A percentile compares a stretch with the other conserved stretches of the same genome.
phyloP scores from a whole-genome alignment of 805 yeast genomes.

The Pichia nanzhaoensis region DNA sequence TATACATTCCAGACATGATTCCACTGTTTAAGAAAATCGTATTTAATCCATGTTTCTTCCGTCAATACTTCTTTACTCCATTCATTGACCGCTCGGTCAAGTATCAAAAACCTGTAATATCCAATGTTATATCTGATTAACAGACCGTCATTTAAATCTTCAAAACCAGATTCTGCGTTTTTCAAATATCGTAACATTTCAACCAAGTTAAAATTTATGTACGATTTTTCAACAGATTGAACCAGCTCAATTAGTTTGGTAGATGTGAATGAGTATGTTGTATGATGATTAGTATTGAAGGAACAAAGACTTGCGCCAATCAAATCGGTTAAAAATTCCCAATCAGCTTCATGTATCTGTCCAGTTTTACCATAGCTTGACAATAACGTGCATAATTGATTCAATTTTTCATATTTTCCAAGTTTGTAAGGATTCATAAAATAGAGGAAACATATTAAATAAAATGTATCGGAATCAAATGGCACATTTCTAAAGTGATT shows the following conservation, averaged over 20 bases:
- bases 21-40: constrained; percentile 9
- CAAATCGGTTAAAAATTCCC: background rate
- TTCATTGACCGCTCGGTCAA: constrained; percentile 5
- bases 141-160: background rate
- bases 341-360: background rate
- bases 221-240: background rate
- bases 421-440: constrained; percentile 2
- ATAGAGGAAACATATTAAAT: constrained; percentile 3
- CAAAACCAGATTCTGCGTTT: constrained; percentile 9
- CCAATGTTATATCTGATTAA: background rate
- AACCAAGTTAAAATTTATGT: background rate
- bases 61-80: constrained; percentile 4
- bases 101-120: constrained; percentile 3
- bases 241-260: background rate
- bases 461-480: constrained; percentile 5
- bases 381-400: background rate
- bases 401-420: background rate
- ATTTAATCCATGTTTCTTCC: constrained; percentile 1
- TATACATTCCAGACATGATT: constrained; percentile 9
- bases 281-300: background rate
- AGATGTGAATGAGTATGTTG: background rate
- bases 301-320: background rate
- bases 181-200: constrained; percentile 5
- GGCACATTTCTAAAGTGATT: background rate
- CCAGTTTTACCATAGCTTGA: background rate